Conservation (phyloP, 2,329 filamentous ascomycete species). For the Iodosphaeria phyllophila region DNA sequence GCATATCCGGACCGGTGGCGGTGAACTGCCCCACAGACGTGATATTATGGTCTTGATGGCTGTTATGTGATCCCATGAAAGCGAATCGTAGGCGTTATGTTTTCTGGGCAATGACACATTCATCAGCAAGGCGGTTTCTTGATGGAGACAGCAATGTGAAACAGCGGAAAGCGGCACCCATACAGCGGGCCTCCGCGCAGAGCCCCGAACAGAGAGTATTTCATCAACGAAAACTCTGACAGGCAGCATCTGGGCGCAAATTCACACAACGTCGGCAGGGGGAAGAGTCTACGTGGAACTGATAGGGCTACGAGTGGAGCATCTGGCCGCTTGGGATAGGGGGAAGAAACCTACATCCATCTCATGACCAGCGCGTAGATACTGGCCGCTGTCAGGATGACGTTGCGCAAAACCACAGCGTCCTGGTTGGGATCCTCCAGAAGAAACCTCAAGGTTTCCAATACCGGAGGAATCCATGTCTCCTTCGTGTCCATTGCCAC, state of each 20-base stretch:
- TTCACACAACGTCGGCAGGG: no score
- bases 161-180: no score
- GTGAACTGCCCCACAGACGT: constrained; percentile 67
- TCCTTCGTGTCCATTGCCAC: constrained; percentile 64
- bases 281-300: background rate
- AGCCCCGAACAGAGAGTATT: no score
- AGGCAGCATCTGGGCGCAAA: no score
- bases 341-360: constrained; percentile 61
- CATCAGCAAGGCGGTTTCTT: constrained; percentile 6
- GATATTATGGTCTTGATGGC: constrained; percentile 81
- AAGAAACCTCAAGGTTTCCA: constrained; percentile 57
- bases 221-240: no score
- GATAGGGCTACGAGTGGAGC: background rate
- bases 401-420: constrained; percentile 61
- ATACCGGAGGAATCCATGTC: constrained; percentile 54
- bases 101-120: constrained; percentile 39
- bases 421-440: constrained; percentile 60
- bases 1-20: constrained; percentile 66
- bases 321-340: background rate
- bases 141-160: no score
- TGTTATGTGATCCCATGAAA: constrained; percentile 75
- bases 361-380: constrained; percentile 83
- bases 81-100: constrained; percentile 62
- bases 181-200: no score
- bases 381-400: constrained; percentile 76